Conservation (phyloP, 148 eudicot species). For the Mesembryanthemum crystallinum region DNA sequence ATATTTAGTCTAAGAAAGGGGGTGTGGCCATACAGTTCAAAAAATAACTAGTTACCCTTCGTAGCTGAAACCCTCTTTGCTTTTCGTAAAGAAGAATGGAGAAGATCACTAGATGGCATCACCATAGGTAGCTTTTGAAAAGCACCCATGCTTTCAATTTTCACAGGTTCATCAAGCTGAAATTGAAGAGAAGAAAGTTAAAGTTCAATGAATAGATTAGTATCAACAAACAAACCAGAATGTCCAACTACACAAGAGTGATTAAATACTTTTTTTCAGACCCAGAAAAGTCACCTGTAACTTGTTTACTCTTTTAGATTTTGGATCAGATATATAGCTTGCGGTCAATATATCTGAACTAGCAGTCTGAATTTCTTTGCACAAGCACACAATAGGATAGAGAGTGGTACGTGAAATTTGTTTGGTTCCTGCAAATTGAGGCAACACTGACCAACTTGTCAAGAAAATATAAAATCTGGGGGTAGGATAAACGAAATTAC, state of each 20-base stretch:
- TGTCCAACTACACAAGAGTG: background rate
- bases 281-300: slow-evolving; percentile 32
- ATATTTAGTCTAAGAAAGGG: background rate
- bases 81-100: slow-evolving; percentile 77
- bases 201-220: background rate
- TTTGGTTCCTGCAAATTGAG: slow-evolving; percentile 35
- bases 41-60: slow-evolving; percentile 59
- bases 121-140: slow-evolving; percentile 97
- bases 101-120: slow-evolving; percentile 84
- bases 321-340: slow-evolving; percentile 52
- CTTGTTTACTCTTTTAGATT: slow-evolving; percentile 33
- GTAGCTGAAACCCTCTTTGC: slow-evolving; percentile 80
- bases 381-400: slow-evolving; percentile 45
- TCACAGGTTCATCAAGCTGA: slow-evolving; percentile 40
- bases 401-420: slow-evolving; percentile 29
- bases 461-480: background rate
- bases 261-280: background rate
- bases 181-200: slow-evolving; percentile 5
- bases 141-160: slow-evolving; percentile 69
- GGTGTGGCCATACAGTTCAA: background rate
- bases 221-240: background rate
- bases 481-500: background rate
- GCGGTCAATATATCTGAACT: slow-evolving; percentile 55
- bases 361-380: slow-evolving; percentile 63
- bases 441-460: slow-evolving; percentile 9